Percentiles rank a stretch among this genome's conserved stretches.
phyloP scores from a whole-genome alignment of 768 basidiomycete genomes.

The Lentinula raphanica region DNA sequence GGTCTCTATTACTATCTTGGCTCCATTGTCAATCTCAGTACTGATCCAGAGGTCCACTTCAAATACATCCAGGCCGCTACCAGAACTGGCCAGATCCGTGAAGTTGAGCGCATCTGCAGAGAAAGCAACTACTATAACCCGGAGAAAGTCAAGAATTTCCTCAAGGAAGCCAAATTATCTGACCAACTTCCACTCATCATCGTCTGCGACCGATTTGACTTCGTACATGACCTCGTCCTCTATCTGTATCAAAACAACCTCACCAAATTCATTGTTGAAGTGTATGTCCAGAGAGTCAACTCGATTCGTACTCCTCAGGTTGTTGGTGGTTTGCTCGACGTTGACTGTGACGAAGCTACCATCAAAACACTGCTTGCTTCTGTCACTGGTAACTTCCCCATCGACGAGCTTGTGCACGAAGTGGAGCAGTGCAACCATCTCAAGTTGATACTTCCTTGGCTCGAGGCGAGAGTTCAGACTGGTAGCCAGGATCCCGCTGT shows the following conservation, averaged over 20 bases:
- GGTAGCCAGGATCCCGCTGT: constrained; percentile 92
- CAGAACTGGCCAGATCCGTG: constrained; percentile 95
- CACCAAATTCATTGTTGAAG: constrained; percentile 96
- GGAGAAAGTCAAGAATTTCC: constrained; percentile 99
- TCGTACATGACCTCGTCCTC: constrained; percentile 96
- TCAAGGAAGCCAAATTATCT: constrained; percentile 94
- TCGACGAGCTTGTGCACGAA: constrained; percentile 96
- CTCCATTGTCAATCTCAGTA: constrained; percentile 92
- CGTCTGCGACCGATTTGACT: constrained; percentile 99
- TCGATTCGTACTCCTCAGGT: constrained; percentile 96
- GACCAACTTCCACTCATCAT: constrained; percentile 99
- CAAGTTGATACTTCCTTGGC: constrained; percentile 96
- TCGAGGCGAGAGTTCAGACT: constrained; percentile 88
- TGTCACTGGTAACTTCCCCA: constrained; percentile 94
- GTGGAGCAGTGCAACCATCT: constrained; percentile 94
- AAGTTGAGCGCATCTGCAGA: constrained; percentile 97
- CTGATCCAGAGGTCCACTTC: constrained; percentile 97
- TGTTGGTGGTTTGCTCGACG: constrained; percentile 91
- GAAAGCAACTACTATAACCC: constrained; percentile 98
- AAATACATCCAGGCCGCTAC: constrained; percentile 99
- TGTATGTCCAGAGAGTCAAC: constrained; percentile 99
- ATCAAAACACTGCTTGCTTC: constrained; percentile 93
- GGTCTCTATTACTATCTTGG: constrained; percentile 98
- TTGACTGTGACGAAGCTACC: constrained; percentile 93
- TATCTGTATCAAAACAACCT: constrained; percentile 98